phyloP scores from a whole-genome alignment of 148 eudicot species.

The Arbutus unedo region DNA sequence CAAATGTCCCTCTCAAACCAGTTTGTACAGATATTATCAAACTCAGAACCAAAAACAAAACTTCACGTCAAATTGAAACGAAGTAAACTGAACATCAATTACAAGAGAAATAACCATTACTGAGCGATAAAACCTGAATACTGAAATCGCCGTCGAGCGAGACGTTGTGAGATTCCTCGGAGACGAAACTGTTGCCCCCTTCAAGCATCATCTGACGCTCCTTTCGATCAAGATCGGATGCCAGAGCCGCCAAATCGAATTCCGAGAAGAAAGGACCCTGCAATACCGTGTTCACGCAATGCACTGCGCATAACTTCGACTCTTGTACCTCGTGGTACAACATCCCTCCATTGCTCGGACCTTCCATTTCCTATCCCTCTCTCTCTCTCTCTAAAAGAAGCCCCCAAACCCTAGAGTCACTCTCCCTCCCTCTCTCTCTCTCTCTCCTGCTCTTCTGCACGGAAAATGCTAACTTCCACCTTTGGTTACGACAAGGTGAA shows the following conservation, averaged over 20 bases:
- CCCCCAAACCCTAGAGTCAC: slow-evolving; percentile 2
- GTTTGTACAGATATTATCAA: background rate
- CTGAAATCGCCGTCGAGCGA: slow-evolving; percentile 94
- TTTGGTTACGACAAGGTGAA: background rate
- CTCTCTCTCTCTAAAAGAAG: background rate
- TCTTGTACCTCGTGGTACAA: slow-evolving; percentile 98
- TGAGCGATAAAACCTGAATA: slow-evolving; percentile 54
- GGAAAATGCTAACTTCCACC: background rate
- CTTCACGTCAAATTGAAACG: background rate
- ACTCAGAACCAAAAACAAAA: background rate
- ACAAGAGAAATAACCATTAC: too few species aligned
- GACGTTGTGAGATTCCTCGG: slow-evolving; percentile 79
- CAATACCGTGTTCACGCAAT: slow-evolving; percentile 89
- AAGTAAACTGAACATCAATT: too few species aligned
- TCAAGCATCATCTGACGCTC: slow-evolving; percentile 79
- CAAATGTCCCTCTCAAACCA: background rate
- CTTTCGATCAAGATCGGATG: slow-evolving; percentile 74
- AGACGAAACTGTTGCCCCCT: slow-evolving; percentile 28
- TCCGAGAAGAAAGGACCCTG: slow-evolving; percentile 96
- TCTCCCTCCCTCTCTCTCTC: background rate
- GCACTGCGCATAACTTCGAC: slow-evolving; percentile 90
- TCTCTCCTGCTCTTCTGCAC: background rate
- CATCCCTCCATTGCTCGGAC: slow-evolving; percentile 84
- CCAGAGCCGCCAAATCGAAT: slow-evolving; percentile 90
- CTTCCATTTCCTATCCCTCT: slow-evolving; percentile 36